Evolutionary conservation across 495 filamentous ascomycete genomes (phyloP).

Genomic region (Penicillium cataractarum): DNA sequence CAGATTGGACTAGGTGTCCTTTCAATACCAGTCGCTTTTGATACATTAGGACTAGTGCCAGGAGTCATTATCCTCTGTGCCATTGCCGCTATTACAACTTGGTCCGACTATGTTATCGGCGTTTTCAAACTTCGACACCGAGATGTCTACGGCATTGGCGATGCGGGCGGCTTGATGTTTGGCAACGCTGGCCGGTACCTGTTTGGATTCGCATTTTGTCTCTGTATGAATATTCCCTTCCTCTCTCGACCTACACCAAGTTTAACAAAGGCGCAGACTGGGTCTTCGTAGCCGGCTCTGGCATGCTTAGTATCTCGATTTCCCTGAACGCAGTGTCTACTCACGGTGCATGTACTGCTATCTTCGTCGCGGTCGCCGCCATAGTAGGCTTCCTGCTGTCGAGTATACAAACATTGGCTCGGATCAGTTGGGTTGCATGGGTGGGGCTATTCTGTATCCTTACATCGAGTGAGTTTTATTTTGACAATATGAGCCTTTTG

Average conservation of each 20-base stretch:
- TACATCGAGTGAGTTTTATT: constrained; percentile 42
- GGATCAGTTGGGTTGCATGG: constrained; percentile 43
- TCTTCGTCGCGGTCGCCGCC: constrained; percentile 41
- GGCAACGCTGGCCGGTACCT: constrained; percentile 62
- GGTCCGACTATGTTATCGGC: constrained; percentile 73
- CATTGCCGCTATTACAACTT: constrained; percentile 67
- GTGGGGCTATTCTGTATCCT: constrained; percentile 39
- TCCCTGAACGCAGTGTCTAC: constrained; percentile 66
- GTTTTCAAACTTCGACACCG: constrained; percentile 71
- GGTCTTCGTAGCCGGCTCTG: constrained; percentile 44
- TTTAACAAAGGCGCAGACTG: no score
- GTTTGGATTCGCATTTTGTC: constrained; percentile 56
- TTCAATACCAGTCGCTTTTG: constrained; percentile 61
- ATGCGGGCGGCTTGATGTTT: constrained; percentile 66
- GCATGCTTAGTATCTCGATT: constrained; percentile 68
- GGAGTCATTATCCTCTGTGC: constrained; percentile 53
- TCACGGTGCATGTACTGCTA: constrained; percentile 57
- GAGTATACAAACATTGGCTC: constrained; percentile 44
- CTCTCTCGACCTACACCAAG: no score
- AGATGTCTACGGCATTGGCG: constrained; percentile 66
- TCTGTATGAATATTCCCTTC: constrained; percentile 29
- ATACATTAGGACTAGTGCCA: constrained; percentile 61
- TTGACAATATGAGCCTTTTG: constrained; percentile 13
- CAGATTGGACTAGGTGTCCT: constrained; percentile 65
- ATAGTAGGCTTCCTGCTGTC: constrained; percentile 34